Base-by-base conservation (phyloP, 805 yeast species). In the Starmera quercuum region DNA sequence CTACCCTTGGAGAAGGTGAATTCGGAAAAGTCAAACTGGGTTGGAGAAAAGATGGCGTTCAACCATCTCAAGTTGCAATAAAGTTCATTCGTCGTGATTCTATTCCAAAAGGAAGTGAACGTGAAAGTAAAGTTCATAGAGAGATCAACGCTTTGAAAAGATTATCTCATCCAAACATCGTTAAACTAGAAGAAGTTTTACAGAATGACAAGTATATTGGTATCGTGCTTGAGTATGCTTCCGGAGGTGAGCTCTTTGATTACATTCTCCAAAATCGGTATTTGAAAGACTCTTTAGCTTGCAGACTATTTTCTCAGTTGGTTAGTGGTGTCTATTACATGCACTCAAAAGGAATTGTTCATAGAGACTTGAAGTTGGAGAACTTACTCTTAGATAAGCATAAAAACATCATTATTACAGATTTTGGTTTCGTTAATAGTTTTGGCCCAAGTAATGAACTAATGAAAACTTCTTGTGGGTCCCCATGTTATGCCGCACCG, bases 401-500 rank as follows among this genome's bases (percentile, higher is more conserved):
- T 42, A 87, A 87, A 7, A 53, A 78, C 23, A 72, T 78, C 33
- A 77, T 80, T 46, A 59, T 81, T 21, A 77, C 85, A 27, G 90
- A 81, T 61, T 81, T 80, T 54, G 90, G 90, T 1, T 92, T 92
- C 59, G 98, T 94, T 24, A 92, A 92, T 59, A 80, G 90, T 20
- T 92, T 62, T 40, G 52, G 51, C 31, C 59, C 61, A 23, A 70
- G 68, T 15, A 71, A 70, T 44, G 95, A 86, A 54, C 63, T 85
- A 29, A 92, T 90, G 97, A 79, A 78, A 53, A 90, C 97, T 2
- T 76, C 88, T 24, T 90, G 98, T 58, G 98, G 98, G 2, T 85
- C 95, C 3, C 98, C 98, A 1, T 90, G 98, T 57, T 90, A 90
- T 58, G 98, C 98, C 0, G 98, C 98, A 2, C 98, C 98, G 0